Percentiles rank a stretch among this genome's conserved stretches.
These are phyloP conservation scores for Triangularia verruculosa DNA, from an alignment of 2,329 filamentous ascomycete species.

Conservation along the genomic window DNA sequence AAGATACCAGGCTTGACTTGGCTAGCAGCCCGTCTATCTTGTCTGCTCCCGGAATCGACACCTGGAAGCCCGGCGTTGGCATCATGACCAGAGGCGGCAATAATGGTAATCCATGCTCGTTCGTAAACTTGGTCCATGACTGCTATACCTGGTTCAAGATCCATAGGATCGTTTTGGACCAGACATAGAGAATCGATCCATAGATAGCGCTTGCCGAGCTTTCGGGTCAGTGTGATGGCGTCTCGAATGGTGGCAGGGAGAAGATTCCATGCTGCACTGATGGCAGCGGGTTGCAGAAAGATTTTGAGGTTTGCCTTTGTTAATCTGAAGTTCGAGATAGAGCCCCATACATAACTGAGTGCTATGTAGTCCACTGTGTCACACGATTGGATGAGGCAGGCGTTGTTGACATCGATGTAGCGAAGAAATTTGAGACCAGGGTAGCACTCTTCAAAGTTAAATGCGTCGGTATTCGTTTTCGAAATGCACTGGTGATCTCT, in stretches of 20 bases:
- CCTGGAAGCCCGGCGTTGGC: conserved; percentile 13
- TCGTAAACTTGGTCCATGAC: conserved; percentile 16
- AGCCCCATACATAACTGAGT: conserved; percentile 1
- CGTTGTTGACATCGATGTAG: background rate
- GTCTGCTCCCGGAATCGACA: background rate
- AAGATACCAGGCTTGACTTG: conserved; percentile 5
- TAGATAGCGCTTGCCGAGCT: conserved; percentile 5
- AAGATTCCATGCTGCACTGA: background rate
- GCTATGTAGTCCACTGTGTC: background rate
- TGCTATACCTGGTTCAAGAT: background rate
- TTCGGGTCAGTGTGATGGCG: conserved; percentile 3
- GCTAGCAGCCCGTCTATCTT: no score
- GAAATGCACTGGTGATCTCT: background rate
- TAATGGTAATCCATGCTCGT: conserved; percentile 10
- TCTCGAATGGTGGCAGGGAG: conserved; percentile 7
- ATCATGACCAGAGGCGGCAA: conserved; percentile 7
- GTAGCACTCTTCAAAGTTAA: background rate
- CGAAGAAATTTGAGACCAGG: background rate
- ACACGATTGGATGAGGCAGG: background rate
- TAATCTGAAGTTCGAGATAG: background rate
- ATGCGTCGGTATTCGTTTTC: background rate
- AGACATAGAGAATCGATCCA: conserved; percentile 14
- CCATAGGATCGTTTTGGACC: conserved; percentile 3
- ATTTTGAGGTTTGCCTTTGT: background rate
- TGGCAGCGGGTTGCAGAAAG: background rate